phyloP scores from a whole-genome alignment of 2,329 filamentous ascomycete genomes.

The Aspergillus aculeatus region DNA sequence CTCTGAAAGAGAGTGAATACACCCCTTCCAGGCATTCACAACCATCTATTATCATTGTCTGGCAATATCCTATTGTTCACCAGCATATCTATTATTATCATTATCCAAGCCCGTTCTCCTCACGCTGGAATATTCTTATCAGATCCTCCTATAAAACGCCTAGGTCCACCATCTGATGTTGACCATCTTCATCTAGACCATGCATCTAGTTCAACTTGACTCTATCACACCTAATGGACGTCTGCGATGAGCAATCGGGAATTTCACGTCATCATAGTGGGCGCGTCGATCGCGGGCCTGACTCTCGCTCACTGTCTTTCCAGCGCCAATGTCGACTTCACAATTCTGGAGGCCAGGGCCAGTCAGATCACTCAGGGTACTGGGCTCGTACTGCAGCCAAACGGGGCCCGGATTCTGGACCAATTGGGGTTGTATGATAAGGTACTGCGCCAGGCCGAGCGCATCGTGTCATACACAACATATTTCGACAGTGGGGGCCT shows the following conservation, averaged over 20 bases:
- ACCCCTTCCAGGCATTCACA: not conserved
- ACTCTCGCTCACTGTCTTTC: slow-evolving; percentile 6
- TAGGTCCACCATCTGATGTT: not conserved
- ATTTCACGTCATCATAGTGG: slow-evolving; percentile 5
- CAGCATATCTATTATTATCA: not conserved
- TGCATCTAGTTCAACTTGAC: not conserved
- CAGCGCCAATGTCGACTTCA: not conserved
- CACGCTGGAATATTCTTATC: not conserved
- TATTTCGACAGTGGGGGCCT: not conserved
- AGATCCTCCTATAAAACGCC: not conserved
- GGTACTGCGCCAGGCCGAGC: not conserved
- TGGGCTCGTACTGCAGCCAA: slow-evolving; percentile 1
- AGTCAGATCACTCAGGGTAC: not conserved
- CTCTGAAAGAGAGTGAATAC: not conserved
- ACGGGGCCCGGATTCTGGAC: slow-evolving; percentile 3
- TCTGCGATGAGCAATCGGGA: not conserved
- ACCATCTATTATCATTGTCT: not conserved
- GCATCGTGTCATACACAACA: slow-evolving; percentile 1
- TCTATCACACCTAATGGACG: not conserved
- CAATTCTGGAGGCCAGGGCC: not conserved
- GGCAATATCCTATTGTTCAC: not conserved
- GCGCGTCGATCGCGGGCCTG: slow-evolving; percentile 1
- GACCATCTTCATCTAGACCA: not conserved
- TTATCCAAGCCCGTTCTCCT: not conserved
- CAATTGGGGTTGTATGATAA: slow-evolving; percentile 4